Percentiles rank a stretch among this genome's conserved stretches.
Evolutionary conservation across 1,284 basidiomycete genomes (phyloP).

Genomic region (Trichosporon sp.): DNA sequence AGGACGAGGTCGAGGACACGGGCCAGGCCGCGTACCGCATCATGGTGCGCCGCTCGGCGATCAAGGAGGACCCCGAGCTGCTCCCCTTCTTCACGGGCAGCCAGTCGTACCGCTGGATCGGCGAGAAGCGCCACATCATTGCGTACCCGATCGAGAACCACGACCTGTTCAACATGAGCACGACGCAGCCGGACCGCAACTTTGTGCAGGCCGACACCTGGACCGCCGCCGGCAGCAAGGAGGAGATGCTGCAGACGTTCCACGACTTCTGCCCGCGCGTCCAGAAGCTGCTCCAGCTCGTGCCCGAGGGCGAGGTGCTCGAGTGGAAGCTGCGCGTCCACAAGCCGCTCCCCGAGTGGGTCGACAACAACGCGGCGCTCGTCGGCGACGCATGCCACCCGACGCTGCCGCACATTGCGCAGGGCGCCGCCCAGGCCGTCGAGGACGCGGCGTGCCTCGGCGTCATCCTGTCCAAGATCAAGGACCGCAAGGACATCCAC

Average conservation of each 20-base stretch:
- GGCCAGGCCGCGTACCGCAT: constrained; percentile 51
- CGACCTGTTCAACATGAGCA: constrained; percentile 46
- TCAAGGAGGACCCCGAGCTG: constrained; percentile 46
- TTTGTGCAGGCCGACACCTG: constrained; percentile 43
- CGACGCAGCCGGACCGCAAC: constrained; percentile 46
- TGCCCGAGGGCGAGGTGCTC: constrained; percentile 43
- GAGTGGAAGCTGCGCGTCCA: constrained; percentile 50
- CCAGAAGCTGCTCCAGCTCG: constrained; percentile 45
- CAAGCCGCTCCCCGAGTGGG: constrained; percentile 42
- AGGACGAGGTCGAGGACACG: constrained; percentile 45
- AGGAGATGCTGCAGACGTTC: constrained; percentile 44
- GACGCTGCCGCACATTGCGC: constrained; percentile 42
- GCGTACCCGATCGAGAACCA: constrained; percentile 45
- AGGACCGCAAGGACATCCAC: constrained; percentile 39
- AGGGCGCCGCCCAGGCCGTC: constrained; percentile 49
- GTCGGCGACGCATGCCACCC: constrained; percentile 44
- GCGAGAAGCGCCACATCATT: constrained; percentile 46
- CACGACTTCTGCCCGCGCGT: constrained; percentile 45
- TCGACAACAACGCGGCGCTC: constrained; percentile 35
- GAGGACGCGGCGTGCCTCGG: constrained; percentile 48
- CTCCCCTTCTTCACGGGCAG: constrained; percentile 40
- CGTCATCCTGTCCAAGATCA: constrained; percentile 41
- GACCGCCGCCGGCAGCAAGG: constrained; percentile 43
- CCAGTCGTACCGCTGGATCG: constrained; percentile 47
- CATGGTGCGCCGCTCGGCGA: constrained; percentile 36